Base-by-base conservation (phyloP, 2,329 filamentous ascomycete species). In the Venturia oleaginea region DNA sequence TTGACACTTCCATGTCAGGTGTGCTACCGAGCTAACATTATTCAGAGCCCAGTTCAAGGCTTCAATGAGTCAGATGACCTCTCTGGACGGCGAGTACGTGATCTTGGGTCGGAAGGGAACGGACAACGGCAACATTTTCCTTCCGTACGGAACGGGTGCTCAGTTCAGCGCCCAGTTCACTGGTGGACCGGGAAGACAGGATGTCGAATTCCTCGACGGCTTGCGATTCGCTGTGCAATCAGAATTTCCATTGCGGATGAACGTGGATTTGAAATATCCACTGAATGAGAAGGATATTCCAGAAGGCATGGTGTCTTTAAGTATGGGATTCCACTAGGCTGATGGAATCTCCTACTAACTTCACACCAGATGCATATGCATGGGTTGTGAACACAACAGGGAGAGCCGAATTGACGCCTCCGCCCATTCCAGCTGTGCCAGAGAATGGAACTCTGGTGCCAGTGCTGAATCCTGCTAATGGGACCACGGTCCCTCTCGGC, bases 61-160 rank as follows among this genome's bases (percentile, higher is more conserved):
- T 0, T 67, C 72, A 3, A 73, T 74, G 34, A 70, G 72, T 65
- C 72, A 73, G 65, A 69, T 74, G 68, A 74, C 72, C 0, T 70
- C 69, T 4, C 34, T 74, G 4, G 70, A 71, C 46, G 73, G 73
- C 17, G 72, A 75, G 57, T 73, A 72, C 54, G 68, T 71, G 65
- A 69, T 74, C 4, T 66, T 75, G 10, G 73, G 71, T 4, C 67
- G 72, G 27, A 68, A 68, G 37, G 70, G 68, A 0, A 64, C 65
- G 6, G 73, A 75, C 59, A 67, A 61, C 2, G 64, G 68, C 7
- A 73, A 74, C 46, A 70, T 73, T 19, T 74, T 74, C 64, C 67
- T 74, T n/a, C 72, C 74, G 38, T 74, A 73, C 62, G 72, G 73
- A 1, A 69, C 72, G 48, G 72, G 72, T 1, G 71, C 67, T 10